Evolutionary conservation across 2,329 filamentous ascomycete genomes (phyloP).

Genomic region (Emergomyces africanus): DNA sequence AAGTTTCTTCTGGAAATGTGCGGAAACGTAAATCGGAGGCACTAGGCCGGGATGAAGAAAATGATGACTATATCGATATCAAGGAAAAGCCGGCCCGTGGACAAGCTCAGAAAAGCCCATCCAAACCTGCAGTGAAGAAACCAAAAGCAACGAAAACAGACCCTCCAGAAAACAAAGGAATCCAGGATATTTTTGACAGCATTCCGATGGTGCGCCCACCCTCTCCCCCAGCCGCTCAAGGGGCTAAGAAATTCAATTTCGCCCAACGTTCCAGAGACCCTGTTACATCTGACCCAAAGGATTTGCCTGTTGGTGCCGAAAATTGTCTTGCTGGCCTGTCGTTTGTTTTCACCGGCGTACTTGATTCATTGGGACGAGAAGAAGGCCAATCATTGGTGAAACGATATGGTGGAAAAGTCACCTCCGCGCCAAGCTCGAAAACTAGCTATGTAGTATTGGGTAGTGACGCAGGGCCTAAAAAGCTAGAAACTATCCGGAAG

Average conservation of each 20-base stretch:
- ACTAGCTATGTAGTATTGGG: constrained; percentile 91
- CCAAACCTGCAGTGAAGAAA: constrained; percentile 27
- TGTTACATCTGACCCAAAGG: constrained; percentile 51
- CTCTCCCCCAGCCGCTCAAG: constrained; percentile 54
- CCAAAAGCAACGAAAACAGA: constrained; percentile 55
- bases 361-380: constrained; percentile 68
- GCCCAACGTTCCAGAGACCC: constrained; percentile 45
- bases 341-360: constrained; percentile 90
- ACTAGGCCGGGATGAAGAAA: constrained; percentile 39
- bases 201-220: constrained; percentile 75
- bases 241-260: constrained; percentile 62
- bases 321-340: constrained; percentile 82
- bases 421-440: constrained; percentile 72
- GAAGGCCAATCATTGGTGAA: constrained; percentile 81
- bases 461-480: constrained; percentile 82
- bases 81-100: constrained; percentile 40
- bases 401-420: constrained; percentile 86
- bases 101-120: constrained; percentile 21
- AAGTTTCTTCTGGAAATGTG: constrained; percentile 33
- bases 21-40: constrained; percentile 48
- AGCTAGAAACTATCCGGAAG: constrained; percentile 72
- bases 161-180: constrained; percentile 52
- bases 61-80: constrained; percentile 44
- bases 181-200: constrained; percentile 76
- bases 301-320: constrained; percentile 70